A percentile compares a stretch with the other conserved stretches of the same genome.
Evolutionary conservation across 306 rosid genomes (phyloP).

Genomic region (Coriaria nepalensis): DNA sequence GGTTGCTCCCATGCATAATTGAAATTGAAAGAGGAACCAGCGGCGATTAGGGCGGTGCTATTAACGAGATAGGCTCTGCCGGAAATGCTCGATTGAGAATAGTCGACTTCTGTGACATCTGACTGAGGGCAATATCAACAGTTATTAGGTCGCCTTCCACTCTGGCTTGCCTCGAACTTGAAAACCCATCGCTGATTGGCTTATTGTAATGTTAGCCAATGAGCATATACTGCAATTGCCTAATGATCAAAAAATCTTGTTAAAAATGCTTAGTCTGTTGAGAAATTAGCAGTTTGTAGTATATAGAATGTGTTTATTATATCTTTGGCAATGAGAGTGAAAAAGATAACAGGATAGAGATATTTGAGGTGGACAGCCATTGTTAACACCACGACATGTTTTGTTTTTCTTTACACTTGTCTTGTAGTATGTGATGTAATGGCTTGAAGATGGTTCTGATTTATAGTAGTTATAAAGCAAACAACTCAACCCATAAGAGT

Average conservation of each 20-base stretch:
- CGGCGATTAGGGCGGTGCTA: background rate
- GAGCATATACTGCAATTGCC: slow-evolving; percentile 19
- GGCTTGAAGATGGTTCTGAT: too few relatives aligned
- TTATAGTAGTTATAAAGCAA: too few relatives aligned
- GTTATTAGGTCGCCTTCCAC: slow-evolving; percentile 22
- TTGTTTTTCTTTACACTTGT: too few relatives aligned
- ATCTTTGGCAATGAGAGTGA: background rate
- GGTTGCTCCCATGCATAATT: background rate
- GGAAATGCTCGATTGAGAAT: background rate
- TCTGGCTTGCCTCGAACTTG: slow-evolving; percentile 14
- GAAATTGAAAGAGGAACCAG: background rate
- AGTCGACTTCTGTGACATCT: background rate
- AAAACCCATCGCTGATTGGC: slow-evolving; percentile 18
- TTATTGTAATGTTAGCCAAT: slow-evolving; percentile 1
- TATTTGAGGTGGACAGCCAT: slow-evolving; percentile 7
- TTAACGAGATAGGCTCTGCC: background rate
- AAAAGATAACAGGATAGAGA: slow-evolving; percentile 1
- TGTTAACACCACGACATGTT: background rate
- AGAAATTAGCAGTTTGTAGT: too few relatives aligned
- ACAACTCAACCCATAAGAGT: too few relatives aligned
- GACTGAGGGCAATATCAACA: slow-evolving; percentile 4
- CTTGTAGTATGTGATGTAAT: too few relatives aligned
- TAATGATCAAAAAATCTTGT: background rate
- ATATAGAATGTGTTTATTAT: too few relatives aligned
- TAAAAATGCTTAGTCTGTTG: too few relatives aligned